A percentile compares a stretch with the other conserved stretches of the same genome.
phyloP scores from a whole-genome alignment of 805 yeast genomes.

The Ogataea kodamae region DNA sequence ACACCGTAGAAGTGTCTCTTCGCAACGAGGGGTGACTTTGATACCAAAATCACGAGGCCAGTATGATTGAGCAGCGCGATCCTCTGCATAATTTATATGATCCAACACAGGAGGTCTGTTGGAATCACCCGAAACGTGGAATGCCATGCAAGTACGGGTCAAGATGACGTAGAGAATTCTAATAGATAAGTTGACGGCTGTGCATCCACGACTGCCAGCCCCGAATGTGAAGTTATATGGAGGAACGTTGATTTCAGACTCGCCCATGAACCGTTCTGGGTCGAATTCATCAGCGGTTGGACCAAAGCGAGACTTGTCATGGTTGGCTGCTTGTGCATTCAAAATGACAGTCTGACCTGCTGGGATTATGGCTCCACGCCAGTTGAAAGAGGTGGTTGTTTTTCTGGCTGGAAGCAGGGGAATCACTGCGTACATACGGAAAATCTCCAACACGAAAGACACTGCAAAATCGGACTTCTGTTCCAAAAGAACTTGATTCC shows the following conservation, averaged over 20 bases:
- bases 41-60: slow-evolving; percentile 25
- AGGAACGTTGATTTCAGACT: slow-evolving; percentile 13
- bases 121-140: slow-evolving; percentile 10
- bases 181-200: slow-evolving; percentile 23
- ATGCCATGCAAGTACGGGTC: slow-evolving; percentile 18
- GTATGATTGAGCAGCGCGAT: slow-evolving; percentile 21
- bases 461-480: slow-evolving; percentile 20
- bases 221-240: slow-evolving; percentile 26
- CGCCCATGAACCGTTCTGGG: slow-evolving; percentile 19
- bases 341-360: slow-evolving; percentile 22
- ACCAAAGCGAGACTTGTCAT: slow-evolving; percentile 20
- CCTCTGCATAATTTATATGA: slow-evolving; percentile 20
- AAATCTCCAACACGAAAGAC: slow-evolving; percentile 20
- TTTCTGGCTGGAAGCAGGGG: slow-evolving; percentile 25
- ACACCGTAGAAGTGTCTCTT: too few species aligned
- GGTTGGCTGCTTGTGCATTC: slow-evolving; percentile 26
- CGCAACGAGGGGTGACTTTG: too few species aligned
- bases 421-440: slow-evolving; percentile 26
- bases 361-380: slow-evolving; percentile 17
- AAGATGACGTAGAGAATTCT: slow-evolving; percentile 18
- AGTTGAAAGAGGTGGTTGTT: slow-evolving; percentile 15
- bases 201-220: slow-evolving; percentile 25
- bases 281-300: slow-evolving; percentile 18
- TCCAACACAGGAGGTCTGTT: slow-evolving; percentile 12
- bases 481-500: slow-evolving; percentile 17